Evolutionary conservation across 2,329 filamentous ascomycete species (phyloP).

Genomic region (Chaetomium olivaceum): DNA sequence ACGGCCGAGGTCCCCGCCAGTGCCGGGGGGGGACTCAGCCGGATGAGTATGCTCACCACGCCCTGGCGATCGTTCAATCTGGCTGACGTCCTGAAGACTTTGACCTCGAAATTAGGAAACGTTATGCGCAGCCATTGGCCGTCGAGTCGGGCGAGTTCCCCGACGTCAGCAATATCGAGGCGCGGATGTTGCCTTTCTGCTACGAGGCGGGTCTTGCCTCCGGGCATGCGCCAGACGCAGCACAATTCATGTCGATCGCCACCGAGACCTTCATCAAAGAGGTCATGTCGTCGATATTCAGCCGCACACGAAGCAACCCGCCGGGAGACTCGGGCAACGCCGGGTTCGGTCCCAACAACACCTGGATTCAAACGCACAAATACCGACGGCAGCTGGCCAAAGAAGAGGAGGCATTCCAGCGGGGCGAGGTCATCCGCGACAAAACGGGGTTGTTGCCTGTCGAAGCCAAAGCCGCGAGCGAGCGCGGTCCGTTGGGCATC

Average conservation of each 20-base stretch:
- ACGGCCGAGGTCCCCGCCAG: slow-evolving; percentile 65
- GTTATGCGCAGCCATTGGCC: slow-evolving; percentile 63
- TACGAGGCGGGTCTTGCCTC: slow-evolving; percentile 64
- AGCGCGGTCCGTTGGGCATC: slow-evolving; percentile 71
- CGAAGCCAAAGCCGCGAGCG: slow-evolving; percentile 74
- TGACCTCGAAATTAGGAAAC: slow-evolving; percentile 67
- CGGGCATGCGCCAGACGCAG: slow-evolving; percentile 61
- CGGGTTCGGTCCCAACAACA: slow-evolving; percentile 64
- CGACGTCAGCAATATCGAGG: slow-evolving; percentile 62
- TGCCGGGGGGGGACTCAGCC: slow-evolving; percentile 72
- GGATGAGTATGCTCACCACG: slow-evolving; percentile 66
- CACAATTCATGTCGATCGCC: slow-evolving; percentile 64
- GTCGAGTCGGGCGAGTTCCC: slow-evolving; percentile 70
- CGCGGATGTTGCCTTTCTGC: slow-evolving; percentile 67
- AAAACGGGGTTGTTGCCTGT: slow-evolving; percentile 76
- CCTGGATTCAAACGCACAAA: slow-evolving; percentile 75
- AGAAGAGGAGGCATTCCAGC: slow-evolving; percentile 72
- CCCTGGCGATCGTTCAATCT: not conserved
- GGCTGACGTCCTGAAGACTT: slow-evolving; percentile 50
- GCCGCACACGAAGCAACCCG: slow-evolving; percentile 64
- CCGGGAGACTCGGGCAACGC: slow-evolving; percentile 62
- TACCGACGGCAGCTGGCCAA: slow-evolving; percentile 73
- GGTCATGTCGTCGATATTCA: slow-evolving; percentile 62
- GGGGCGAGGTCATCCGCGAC: slow-evolving; percentile 74
- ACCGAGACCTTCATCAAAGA: slow-evolving; percentile 69